phyloP scores from a whole-genome alignment of 768 basidiomycete genomes.

The Gloeopeniophorella convolvens region DNA sequence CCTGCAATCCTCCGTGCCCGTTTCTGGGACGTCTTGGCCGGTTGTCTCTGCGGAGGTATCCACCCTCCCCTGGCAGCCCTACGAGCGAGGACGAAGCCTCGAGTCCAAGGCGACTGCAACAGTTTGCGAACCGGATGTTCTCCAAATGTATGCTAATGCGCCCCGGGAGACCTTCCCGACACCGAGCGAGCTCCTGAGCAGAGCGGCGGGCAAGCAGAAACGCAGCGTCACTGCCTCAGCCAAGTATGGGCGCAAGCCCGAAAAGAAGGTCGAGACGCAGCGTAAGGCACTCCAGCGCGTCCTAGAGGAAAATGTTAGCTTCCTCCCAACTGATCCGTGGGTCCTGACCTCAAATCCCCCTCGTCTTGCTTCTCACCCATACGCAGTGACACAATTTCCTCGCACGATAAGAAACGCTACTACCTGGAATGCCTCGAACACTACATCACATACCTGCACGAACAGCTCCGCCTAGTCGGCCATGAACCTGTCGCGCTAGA shows the following conservation, averaged over 20 bases:
- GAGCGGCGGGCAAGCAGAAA: constrained; percentile 27
- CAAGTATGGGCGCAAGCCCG: constrained; percentile 4
- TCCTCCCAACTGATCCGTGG: constrained; percentile 56
- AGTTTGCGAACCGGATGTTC: constrained; percentile 12
- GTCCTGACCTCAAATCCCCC: constrained; percentile 22
- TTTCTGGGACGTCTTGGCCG: constrained; percentile 15
- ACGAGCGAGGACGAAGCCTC: not conserved
- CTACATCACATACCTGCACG: constrained; percentile 60
- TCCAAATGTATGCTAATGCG: constrained; percentile 20
- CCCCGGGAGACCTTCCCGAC: constrained; percentile 45
- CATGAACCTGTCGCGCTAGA: constrained; percentile 41
- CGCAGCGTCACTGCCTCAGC: not conserved
- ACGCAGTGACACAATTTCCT: constrained; percentile 61
- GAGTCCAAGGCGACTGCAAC: not conserved
- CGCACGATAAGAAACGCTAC: constrained; percentile 70
- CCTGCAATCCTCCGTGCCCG: constrained; percentile 19
- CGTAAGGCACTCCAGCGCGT: constrained; percentile 54
- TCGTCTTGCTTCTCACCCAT: constrained; percentile 2
- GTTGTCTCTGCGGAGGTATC: constrained; percentile 11
- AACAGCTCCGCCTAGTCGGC: constrained; percentile 49
- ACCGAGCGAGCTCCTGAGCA: constrained; percentile 53
- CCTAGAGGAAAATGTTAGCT: constrained; percentile 49
- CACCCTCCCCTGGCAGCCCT: not conserved
- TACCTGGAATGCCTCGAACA: constrained; percentile 70
- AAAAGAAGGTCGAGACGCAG: constrained; percentile 36